Evolutionary conservation across 441 rosid genomes (phyloP).

Genomic region (Pelargonium cotyledonis): DNA sequence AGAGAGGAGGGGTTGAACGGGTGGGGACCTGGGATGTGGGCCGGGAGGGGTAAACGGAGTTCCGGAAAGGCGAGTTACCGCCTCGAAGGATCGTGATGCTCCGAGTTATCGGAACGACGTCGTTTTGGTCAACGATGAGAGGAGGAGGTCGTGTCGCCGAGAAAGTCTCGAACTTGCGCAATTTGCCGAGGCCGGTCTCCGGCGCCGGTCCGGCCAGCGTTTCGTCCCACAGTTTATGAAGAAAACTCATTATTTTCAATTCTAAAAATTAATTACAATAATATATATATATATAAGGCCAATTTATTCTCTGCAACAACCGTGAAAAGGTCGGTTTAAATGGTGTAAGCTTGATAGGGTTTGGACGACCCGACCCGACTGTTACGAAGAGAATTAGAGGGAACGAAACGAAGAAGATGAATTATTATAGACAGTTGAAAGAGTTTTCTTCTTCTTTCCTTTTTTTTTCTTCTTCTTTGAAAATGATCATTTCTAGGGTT

Average conservation of each 20-base stretch:
- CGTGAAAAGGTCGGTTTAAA: constrained; percentile 24
- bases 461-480: neutral
- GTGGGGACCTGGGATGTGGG: no score
- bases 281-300: neutral
- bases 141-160: constrained; percentile 32
- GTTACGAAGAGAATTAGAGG: constrained; percentile 36
- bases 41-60: no score
- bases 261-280: no score
- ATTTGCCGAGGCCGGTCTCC: constrained; percentile 52
- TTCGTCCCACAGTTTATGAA: constrained; percentile 88
- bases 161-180: constrained; percentile 49
- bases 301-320: constrained; percentile 37
- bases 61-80: constrained; percentile 29
- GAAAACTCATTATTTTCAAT: constrained; percentile 46
- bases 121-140: constrained; percentile 13
- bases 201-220: constrained; percentile 87
- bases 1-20: constrained; percentile 33
- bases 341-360: constrained; percentile 13
- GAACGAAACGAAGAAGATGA: constrained; percentile 30
- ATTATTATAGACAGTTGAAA: constrained; percentile 21
- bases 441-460: constrained; percentile 7
- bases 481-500: constrained; percentile 22
- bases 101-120: constrained; percentile 34
- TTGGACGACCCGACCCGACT: constrained; percentile 35
- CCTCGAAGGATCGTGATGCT: constrained; percentile 55